Evolutionary conservation across 345 rosid species (phyloP), one percentile per base, ranked within the genome.

Genomic region (Boechera divaricarpa): DNA sequence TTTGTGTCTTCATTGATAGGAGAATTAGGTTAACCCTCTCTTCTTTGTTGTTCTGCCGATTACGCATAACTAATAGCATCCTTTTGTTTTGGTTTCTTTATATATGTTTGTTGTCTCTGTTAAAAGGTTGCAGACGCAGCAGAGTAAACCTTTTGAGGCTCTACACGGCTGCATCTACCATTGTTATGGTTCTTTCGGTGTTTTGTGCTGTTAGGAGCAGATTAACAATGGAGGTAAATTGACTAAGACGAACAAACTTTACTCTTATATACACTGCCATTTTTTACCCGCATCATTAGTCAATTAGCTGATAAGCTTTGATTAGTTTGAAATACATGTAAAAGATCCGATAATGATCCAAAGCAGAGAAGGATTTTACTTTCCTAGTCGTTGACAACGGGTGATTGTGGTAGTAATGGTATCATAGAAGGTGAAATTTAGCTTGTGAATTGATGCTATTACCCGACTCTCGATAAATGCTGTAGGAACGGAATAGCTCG

Each of bases 61-160:
- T 38, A 59, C 33, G n/a, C 61, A 7, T 71, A 41, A 29, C 10
- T 2, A 28, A 49, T 7, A 7, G 6, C 8, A n/a, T 72, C 60
- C n/a, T 61, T 31, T 66, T 8, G 35, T 66, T 48, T 31, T 36
- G 15, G 12, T 77, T 21, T 66, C 28, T 58, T 63, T 33, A 62
- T 45, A 64, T 57, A 28, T 74, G 16, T 21, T 28, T 13, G 13
- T 64, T 52, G 8, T 80, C 6, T 28, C 21, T 56, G 74, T 21
- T 33, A 1, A 6, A 45, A 91, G 97, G 94, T 79, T 87, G 86
- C 67, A 89, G 77, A 52, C 80, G 86, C 35, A 91, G 90, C 80
- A 75, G 80, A 74, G 79, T 58, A 11, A 79, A 82, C 64, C 72
- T 85, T 26, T 83, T 91, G 83, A 86, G 80, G 63, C 58, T 85